phyloP scores from a whole-genome alignment of 371 early-diverging fungal species.

The Thermomucor indicae-seudaticae region DNA sequence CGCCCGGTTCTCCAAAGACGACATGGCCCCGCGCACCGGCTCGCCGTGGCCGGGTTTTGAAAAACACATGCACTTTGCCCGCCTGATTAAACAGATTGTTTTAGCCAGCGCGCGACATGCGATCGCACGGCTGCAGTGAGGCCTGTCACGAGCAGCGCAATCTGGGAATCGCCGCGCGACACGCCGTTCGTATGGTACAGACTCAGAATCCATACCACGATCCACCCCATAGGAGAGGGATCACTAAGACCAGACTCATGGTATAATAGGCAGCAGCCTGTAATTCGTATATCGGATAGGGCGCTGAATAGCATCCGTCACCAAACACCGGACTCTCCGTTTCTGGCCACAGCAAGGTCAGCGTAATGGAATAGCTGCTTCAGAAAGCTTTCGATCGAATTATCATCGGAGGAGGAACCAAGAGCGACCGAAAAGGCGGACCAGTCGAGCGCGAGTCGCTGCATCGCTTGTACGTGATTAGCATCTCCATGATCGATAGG shows the following conservation, averaged over 20 bases:
- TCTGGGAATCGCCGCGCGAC: constrained; percentile 16
- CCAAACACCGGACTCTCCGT: too few species aligned
- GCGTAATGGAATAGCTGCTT: too few species aligned
- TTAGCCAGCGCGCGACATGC: constrained; percentile 9
- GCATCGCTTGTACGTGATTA: too few species aligned
- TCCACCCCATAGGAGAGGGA: constrained; percentile 18
- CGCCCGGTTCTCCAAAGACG: constrained; percentile 8
- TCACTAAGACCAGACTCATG: constrained; percentile 2
- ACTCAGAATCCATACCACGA: constrained; percentile 8
- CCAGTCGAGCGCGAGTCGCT: too few species aligned
- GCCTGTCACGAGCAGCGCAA: constrained; percentile 15
- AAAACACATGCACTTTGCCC: constrained; percentile 5
- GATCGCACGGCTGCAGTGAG: constrained; percentile 4
- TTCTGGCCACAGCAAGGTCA: too few species aligned
- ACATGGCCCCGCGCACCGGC: constrained; percentile 6
- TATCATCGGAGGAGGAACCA: too few species aligned
- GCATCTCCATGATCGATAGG: too few species aligned
- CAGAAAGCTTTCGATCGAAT: too few species aligned
- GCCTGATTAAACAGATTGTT: constrained; percentile 6
- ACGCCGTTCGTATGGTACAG: constrained; percentile 13
- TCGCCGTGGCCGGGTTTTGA: background rate
- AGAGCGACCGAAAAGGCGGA: too few species aligned
- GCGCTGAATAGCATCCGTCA: background rate
- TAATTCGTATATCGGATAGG: constrained; percentile 4
- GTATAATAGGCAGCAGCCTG: constrained; percentile 5